These are phyloP conservation scores for Vanilla planifolia DNA, from an alignment of 106 monocot genomes.

Conservation along the genomic window DNA sequence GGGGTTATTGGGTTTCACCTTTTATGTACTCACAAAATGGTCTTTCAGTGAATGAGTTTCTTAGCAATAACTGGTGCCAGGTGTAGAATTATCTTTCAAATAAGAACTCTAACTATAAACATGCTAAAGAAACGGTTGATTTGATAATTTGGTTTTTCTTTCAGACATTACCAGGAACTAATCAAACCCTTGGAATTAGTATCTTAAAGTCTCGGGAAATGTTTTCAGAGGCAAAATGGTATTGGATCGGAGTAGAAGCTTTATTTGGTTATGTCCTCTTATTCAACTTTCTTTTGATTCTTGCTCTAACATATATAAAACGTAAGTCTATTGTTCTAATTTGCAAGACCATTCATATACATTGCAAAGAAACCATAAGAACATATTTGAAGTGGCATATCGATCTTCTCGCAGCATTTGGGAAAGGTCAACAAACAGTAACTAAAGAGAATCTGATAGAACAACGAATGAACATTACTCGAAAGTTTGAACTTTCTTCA, in stretches of 20 bases:
- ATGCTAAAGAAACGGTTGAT: background rate
- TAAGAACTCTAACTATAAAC: background rate
- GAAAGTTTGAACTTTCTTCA: constrained; percentile 3
- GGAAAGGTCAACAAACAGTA: background rate
- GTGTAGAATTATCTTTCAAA: constrained; percentile 8
- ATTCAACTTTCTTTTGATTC: constrained; percentile 33
- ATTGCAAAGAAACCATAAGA: too few relatives aligned
- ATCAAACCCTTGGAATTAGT: constrained; percentile 24
- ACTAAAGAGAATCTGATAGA: constrained; percentile 32
- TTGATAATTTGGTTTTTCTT: background rate
- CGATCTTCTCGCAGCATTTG: background rate
- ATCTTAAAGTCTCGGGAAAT: constrained; percentile 38
- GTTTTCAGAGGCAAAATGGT: constrained; percentile 59
- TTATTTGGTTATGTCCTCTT: constrained; percentile 35
- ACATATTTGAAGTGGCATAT: background rate
- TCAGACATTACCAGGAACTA: constrained; percentile 14
- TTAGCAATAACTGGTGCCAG: constrained; percentile 43
- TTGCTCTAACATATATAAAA: constrained; percentile 34
- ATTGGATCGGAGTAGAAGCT: constrained; percentile 46
- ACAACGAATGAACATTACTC: constrained; percentile 18
- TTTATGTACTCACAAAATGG: constrained; percentile 52
- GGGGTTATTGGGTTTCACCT: constrained; percentile 67
- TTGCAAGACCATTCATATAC: background rate
- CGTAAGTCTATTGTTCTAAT: constrained; percentile 23
- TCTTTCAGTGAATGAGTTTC: constrained; percentile 44